These are phyloP conservation scores for Aspergillus brunneoviolaceus DNA, from an alignment of 2,329 filamentous ascomycete genomes.

Conservation along the genomic window DNA sequence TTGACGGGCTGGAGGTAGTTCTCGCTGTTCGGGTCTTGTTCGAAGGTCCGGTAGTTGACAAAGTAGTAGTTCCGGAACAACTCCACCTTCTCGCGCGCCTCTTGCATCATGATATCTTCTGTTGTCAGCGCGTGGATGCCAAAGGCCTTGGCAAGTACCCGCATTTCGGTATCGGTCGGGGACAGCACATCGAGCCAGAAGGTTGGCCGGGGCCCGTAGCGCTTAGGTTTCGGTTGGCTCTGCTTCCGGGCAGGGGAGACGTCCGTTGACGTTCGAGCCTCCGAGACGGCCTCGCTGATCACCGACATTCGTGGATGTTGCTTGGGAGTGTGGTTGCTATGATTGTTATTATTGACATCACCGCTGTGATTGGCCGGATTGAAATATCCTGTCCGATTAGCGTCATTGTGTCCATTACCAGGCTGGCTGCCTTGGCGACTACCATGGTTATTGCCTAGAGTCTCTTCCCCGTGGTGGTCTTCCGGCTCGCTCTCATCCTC, in stretches of 20 bases:
- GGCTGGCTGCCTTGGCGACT: slow-evolving; percentile 22
- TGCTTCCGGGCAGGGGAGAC: slow-evolving; percentile 24
- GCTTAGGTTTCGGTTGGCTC: slow-evolving; percentile 38
- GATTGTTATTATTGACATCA: slow-evolving; percentile 14
- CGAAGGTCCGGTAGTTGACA: slow-evolving; percentile 96
- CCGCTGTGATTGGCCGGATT: not conserved
- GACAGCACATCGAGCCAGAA: slow-evolving; percentile 95
- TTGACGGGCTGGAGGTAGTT: slow-evolving; percentile 94
- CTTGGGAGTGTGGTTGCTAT: slow-evolving; percentile 20
- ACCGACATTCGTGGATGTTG: slow-evolving; percentile 33
- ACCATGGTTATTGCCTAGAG: slow-evolving; percentile 12
- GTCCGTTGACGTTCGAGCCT: slow-evolving; percentile 25
- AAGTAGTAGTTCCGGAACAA: slow-evolving; percentile 98
- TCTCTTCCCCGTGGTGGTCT: slow-evolving; percentile 24
- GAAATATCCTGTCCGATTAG: not conserved
- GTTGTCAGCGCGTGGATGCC: slow-evolving; percentile 93
- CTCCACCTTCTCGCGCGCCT: slow-evolving; percentile 96
- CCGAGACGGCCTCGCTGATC: slow-evolving; percentile 37
- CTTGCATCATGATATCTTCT: slow-evolving; percentile 96
- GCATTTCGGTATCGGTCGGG: slow-evolving; percentile 94
- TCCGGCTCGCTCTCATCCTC: slow-evolving; percentile 55
- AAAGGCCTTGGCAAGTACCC: slow-evolving; percentile 85
- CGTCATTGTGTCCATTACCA: slow-evolving; percentile 3
- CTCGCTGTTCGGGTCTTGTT: slow-evolving; percentile 86
- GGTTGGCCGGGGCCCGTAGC: slow-evolving; percentile 79